These are phyloP conservation scores for Auriscalpium orientale DNA, from an alignment of 768 basidiomycete genomes.

Conservation along the genomic window DNA sequence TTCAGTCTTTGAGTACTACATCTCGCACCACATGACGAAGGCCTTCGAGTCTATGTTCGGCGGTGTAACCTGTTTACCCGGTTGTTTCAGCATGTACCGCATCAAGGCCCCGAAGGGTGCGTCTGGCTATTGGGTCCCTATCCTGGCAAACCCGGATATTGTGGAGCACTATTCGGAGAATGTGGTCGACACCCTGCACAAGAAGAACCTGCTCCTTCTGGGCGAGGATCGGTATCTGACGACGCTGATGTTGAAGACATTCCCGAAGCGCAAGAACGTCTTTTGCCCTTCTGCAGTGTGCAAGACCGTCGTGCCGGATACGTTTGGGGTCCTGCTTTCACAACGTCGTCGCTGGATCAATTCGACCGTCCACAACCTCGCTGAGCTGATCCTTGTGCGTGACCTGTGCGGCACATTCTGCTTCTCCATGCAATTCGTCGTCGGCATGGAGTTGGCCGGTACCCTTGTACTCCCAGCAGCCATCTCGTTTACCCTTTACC, in stretches of 20 bases:
- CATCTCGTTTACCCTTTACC: constrained; percentile 93
- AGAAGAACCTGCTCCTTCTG: constrained; percentile 94
- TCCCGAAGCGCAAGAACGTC: constrained; percentile 98
- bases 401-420: constrained; percentile 99
- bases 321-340: constrained; percentile 86
- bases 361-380: constrained; percentile 95
- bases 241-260: constrained; percentile 95
- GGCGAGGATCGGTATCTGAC: constrained; percentile 99
- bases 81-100: constrained; percentile 99
- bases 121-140: constrained; percentile 95
- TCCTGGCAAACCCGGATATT: constrained; percentile 96
- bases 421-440: constrained; percentile 99
- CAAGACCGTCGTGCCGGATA: constrained; percentile 97
- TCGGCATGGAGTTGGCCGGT: constrained; percentile 96
- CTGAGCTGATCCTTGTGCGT: constrained; percentile 89
- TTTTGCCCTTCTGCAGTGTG: constrained; percentile 99
- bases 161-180: constrained; percentile 99
- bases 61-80: constrained; percentile 97
- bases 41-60: constrained; percentile 99
- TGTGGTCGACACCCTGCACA: constrained; percentile 97
- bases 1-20: constrained; percentile 98
- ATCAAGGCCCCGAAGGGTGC: constrained; percentile 99
- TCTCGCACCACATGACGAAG: constrained; percentile 98
- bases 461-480: constrained; percentile 96
- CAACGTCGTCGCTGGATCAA: constrained; percentile 99